phyloP scores from a whole-genome alignment of 257 asterid species.

The Nicotiana attenuata region DNA sequence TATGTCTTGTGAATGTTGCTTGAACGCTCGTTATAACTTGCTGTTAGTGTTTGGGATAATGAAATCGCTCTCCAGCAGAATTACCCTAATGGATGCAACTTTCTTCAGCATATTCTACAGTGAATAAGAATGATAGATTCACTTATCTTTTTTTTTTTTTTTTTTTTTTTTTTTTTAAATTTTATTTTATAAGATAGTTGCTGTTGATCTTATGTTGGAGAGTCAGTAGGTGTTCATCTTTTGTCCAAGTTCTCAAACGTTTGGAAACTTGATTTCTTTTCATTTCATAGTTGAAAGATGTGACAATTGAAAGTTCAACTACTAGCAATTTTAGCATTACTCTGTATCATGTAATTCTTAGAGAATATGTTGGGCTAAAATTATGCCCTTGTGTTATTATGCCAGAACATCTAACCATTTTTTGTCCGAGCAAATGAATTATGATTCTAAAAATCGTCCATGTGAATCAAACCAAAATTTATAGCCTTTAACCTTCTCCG shows the following conservation, averaged over 20 bases:
- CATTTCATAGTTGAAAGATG: neutral
- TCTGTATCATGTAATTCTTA: neutral
- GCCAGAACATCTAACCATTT: neutral
- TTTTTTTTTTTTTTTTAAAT: too few relatives aligned
- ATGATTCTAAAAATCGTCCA: neutral
- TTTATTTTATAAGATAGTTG: neutral
- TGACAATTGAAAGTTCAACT: neutral
- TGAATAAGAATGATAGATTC: neutral
- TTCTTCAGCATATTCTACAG: neutral
- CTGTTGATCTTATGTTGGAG: neutral
- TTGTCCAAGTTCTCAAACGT: neutral
- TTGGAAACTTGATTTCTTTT: constrained; percentile 5
- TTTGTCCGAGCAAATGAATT: neutral
- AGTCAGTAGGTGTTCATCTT: neutral
- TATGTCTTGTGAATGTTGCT: neutral
- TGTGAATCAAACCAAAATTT: neutral
- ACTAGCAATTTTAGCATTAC: neutral
- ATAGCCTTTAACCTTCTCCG: neutral
- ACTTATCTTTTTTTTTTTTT: too few relatives aligned
- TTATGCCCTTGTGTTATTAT: neutral
- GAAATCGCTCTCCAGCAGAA: neutral
- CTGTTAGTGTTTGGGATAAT: neutral
- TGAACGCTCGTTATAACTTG: neutral
- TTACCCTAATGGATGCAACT: neutral
- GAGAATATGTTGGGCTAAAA: neutral